These are phyloP conservation scores for Podospora pseudocomata DNA, from an alignment of 495 filamentous ascomycete species.

Conservation along the genomic window DNA sequence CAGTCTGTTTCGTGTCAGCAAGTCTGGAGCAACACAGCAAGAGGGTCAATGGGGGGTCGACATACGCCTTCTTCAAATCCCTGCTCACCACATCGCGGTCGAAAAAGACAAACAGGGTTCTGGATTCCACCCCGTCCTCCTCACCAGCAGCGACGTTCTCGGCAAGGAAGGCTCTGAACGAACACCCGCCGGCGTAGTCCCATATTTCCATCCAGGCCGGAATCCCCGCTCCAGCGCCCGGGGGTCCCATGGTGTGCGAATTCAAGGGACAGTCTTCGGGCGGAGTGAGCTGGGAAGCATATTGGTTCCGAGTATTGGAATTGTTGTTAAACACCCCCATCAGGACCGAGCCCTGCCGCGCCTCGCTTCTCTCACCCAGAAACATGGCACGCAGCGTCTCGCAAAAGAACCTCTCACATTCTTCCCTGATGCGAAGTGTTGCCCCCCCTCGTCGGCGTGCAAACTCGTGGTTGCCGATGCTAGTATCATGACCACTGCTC, in stretches of 20 bases:
- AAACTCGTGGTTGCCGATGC: conserved; percentile 28
- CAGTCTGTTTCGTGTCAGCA: conserved; percentile 50
- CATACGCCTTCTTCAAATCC: conserved; percentile 86
- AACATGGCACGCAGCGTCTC: conserved; percentile 86
- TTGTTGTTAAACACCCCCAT: conserved; percentile 49
- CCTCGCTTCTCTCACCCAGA: conserved; percentile 85
- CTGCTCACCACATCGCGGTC: conserved; percentile 61
- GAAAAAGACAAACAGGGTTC: conserved; percentile 84
- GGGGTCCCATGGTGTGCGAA: conserved; percentile 16
- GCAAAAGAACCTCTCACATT: conserved; percentile 99
- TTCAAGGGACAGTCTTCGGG: conserved; percentile 35
- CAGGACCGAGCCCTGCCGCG: conserved; percentile 68
- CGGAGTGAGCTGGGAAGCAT: conserved; percentile 38
- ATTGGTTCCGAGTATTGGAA: conserved; percentile 25
- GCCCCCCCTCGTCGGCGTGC: conserved; percentile 72
- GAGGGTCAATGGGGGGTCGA: conserved; percentile 13
- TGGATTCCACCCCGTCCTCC: conserved; percentile 48
- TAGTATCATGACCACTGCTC: conserved; percentile 20
- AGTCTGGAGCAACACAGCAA: conserved; percentile 5
- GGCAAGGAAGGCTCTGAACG: conserved; percentile 79
- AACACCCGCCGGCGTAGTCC: conserved; percentile 79
- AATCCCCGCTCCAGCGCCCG: conserved; percentile 5
- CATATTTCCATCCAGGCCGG: conserved; percentile 70
- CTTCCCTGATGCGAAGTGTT: conserved; percentile 91
- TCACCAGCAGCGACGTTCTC: conserved; percentile 38